Base-by-base conservation (phyloP, 23 red algal genomes). In the Agarophyton chilense region DNA sequence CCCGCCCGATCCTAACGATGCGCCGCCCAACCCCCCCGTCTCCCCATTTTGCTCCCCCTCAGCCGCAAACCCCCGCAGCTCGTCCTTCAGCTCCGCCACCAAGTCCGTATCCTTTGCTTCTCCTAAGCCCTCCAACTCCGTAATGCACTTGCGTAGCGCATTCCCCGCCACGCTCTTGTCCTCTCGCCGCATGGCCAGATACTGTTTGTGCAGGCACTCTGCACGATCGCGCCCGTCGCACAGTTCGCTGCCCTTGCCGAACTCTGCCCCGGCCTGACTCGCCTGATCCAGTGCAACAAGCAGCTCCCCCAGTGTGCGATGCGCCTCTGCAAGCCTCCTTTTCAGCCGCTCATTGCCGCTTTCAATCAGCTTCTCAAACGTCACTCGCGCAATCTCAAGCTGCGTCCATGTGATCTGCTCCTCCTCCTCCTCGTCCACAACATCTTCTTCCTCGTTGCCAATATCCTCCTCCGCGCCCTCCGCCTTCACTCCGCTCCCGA, bases 241-340 rank as follows among this genome's bases (percentile, higher is more conserved):
- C 36, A 72, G 8, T 4, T 44, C n/a, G 29, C 36, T 44, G 16
- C 34, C 65, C 65, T 72, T 72, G 34, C 65, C 65, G 39, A 72
- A 72, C 17, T 72, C 65, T 1, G 12, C 65, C 39, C 65, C 65
- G 36, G 65, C 65, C 65, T 72, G 65, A 17, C 39, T 72, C 65
- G 65, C 65, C 36, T 72, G 65, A 72, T 72, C 65, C 65, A 72
- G 31, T 43, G 65, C 65, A 32, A 72, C 65, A 21, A 72, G 39
- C 65, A 72, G 39, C 21, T 72, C 65, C 1, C 65, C 65, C 35
- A 72, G 42, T 28, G 65, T 72, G 39, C 65, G 65, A 28, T 72
- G 65, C 13, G 65, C 42, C 39, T 72, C 65, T 13, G 65, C 34
- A 4, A 72, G 39, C n/a, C 65, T 32, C 36, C 35, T 34, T 72